phyloP scores from a whole-genome alignment of 2,329 filamentous ascomycete genomes.

The Chalaropsis ovoidea region DNA sequence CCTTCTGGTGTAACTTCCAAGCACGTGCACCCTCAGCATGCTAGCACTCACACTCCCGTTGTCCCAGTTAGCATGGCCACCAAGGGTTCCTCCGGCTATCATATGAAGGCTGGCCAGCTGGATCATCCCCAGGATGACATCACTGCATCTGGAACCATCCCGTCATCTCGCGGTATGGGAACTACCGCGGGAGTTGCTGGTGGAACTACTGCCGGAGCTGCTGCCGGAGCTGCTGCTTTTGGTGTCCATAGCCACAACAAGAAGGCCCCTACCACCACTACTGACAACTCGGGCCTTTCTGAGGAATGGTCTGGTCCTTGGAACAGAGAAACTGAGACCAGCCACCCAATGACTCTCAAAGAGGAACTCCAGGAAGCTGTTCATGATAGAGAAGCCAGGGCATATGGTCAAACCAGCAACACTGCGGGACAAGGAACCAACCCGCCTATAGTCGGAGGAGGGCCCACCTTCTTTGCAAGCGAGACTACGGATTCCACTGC shows the following conservation, averaged over 20 bases:
- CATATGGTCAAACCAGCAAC: background rate
- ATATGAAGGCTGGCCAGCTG: conserved; percentile 20
- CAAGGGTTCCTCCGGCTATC: background rate
- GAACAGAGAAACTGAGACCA: conserved; percentile 11
- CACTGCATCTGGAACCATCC: background rate
- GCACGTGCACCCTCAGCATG: conserved; percentile 14
- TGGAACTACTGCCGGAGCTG: conserved; percentile 10
- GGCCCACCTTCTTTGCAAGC: conserved; percentile 21
- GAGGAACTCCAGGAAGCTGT: conserved; percentile 24
- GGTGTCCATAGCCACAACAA: background rate
- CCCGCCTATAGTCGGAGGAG: conserved; percentile 12
- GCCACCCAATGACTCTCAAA: conserved; percentile 18
- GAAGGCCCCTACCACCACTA: background rate
- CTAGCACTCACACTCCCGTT: background rate
- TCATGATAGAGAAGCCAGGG: conserved; percentile 19
- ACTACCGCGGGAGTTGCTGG: background rate
- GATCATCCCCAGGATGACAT: conserved; percentile 19
- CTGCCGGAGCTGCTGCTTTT: conserved; percentile 1
- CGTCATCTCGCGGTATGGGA: background rate
- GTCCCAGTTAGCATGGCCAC: background rate
- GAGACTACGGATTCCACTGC: conserved; percentile 16
- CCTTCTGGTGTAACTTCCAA: conserved; percentile 1
- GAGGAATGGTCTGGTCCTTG: conserved; percentile 24
- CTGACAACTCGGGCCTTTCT: conserved; percentile 19
- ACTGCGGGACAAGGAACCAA: conserved; percentile 14